Evolutionary conservation across 768 basidiomycete species (phyloP), one percentile per base, ranked within the genome.

Genomic region (Calocera viscosa): DNA sequence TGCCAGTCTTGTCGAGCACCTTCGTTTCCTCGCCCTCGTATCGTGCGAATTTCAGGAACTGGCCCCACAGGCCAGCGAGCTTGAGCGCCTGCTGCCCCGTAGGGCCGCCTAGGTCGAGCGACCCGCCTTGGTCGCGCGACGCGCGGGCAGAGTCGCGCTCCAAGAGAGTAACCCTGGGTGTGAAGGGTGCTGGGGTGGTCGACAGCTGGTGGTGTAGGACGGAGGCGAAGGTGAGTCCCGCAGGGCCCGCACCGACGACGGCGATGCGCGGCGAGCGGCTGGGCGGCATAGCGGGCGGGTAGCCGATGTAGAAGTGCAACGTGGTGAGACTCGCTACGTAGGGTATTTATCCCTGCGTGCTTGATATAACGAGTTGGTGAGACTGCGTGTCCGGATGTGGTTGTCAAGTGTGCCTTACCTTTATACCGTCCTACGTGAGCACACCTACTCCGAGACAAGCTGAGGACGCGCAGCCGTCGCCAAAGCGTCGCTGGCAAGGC

Each of bases 241-340:
- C 70, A 12, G 72, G 72, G 11, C 75, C 75, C 14, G 72, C 74
- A 14, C 73, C 74, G 33, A 74, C 49, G 35, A 76, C 73, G 24
- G 66, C 63, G 67, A 72, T 68, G n/a, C 49, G 43, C 22, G 63
- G 32, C 41, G 49, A 8, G 24, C 14, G 49, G 12, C 11, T 7
- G 12, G 24, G 14, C 14, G 53, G 19, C 53, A 60, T 60, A 7
- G 53, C 35, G 53, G 43, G 43, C 19, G 16, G 24, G 16, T 16
- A 26, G 30, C 53, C 53, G 53, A 60, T 60, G 53, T 28, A 60
- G 53, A 60, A 60, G 53, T 60, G 53, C 14, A 60, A 26, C 53
- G 53, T 60, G 16, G 39, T 40, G 19, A 19, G n/a, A n/a, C n/a
- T n/a, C n/a, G n/a, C n/a, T n/a, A n/a, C n/a, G n/a, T n/a, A n/a